Conservation (phyloP, 2,329 filamentous ascomycete species). For the Monosporascus sp. region DNA sequence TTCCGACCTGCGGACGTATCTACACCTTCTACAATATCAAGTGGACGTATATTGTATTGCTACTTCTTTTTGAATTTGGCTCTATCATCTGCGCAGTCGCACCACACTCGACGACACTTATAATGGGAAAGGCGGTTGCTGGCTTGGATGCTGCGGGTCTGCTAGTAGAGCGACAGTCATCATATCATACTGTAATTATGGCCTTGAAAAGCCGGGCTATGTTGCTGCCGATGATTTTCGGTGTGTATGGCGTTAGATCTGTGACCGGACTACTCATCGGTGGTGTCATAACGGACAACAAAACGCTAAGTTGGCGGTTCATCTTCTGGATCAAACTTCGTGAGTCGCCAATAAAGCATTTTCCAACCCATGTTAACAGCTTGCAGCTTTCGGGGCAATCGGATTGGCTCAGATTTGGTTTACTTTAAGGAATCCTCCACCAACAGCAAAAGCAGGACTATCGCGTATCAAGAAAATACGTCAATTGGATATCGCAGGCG, state of each 20-base stretch:
- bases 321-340: constrained; percentile 4
- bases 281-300: constrained; percentile 9
- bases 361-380: no score
- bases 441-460: not conserved
- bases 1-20: constrained; percentile 23
- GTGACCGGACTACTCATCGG: constrained; percentile 14
- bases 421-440: not conserved
- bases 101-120: constrained; percentile 28
- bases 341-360: no score
- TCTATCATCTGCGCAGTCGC: constrained; percentile 30
- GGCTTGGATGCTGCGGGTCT: constrained; percentile 25
- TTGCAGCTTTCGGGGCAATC: constrained; percentile 1
- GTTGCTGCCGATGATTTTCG: constrained; percentile 11
- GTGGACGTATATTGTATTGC: constrained; percentile 19
- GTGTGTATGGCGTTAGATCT: constrained; percentile 12
- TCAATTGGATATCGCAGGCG: not conserved
- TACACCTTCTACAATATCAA: constrained; percentile 26
- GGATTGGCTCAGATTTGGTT: constrained; percentile 1
- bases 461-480: not conserved
- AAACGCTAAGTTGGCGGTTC: constrained; percentile 2
- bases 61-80: constrained; percentile 27
- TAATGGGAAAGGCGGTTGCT: constrained; percentile 31
- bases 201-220: constrained; percentile 8
- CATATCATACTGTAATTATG: constrained; percentile 11
- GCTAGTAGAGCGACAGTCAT: constrained; percentile 14